These are phyloP conservation scores for Beauveria rudraprayagi DNA, from an alignment of 2,329 filamentous ascomycete species.

Conservation along the genomic window DNA sequence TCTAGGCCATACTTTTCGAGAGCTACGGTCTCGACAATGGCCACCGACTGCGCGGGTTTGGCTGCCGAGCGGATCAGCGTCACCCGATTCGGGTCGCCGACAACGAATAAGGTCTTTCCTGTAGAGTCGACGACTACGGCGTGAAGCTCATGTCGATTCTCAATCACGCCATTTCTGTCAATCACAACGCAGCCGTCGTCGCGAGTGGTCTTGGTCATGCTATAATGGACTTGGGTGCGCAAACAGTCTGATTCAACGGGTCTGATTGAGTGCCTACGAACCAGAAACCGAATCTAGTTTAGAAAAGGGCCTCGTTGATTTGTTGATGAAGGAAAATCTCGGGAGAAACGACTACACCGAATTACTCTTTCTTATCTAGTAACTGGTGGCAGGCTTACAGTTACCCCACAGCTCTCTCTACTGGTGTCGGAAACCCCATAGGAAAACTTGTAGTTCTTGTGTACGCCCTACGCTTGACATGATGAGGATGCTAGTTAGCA, in stretches of 20 bases:
- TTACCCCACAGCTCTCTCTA: background rate
- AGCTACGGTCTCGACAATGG: conserved; percentile 33
- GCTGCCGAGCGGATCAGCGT: conserved; percentile 37
- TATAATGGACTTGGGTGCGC: background rate
- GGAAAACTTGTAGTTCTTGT: background rate
- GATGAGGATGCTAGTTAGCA: no score
- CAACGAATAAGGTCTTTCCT: conserved; percentile 29
- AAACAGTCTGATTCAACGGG: background rate
- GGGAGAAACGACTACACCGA: no score
- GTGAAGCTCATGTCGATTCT: conserved; percentile 37
- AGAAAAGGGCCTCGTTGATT: background rate
- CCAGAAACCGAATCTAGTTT: background rate
- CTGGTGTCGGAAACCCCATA: background rate
- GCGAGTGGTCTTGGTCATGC: conserved; percentile 8
- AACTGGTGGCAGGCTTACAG: background rate
- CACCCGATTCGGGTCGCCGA: conserved; percentile 32
- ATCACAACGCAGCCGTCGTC: conserved; percentile 26
- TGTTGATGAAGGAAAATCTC: background rate
- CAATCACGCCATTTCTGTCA: conserved; percentile 30
- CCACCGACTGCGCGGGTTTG: conserved; percentile 38
- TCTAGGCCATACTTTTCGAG: conserved; percentile 29
- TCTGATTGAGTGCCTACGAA: no score
- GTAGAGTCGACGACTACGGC: conserved; percentile 31
- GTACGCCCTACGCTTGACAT: background rate
- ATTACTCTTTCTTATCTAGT: background rate